Conservation (phyloP, 441 rosid genomes). For the Mallotus japonicus region DNA sequence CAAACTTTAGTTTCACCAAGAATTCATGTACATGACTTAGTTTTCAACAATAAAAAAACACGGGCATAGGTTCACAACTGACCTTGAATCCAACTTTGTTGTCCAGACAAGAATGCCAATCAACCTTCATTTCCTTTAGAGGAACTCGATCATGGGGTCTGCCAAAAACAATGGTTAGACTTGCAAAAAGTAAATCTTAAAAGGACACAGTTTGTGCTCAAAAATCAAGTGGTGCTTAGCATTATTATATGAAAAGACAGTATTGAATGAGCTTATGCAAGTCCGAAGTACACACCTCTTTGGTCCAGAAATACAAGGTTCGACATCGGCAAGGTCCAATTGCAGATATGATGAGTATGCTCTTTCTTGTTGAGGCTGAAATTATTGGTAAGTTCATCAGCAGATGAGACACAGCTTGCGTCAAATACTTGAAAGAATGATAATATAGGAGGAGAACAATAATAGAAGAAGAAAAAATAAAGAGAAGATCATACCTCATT, state of each 20-base stretch:
- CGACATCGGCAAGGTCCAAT: slow-evolving; percentile 72
- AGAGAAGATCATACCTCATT: slow-evolving; percentile 53
- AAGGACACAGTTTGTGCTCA: not conserved
- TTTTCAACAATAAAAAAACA: not conserved
- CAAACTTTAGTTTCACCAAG: not conserved
- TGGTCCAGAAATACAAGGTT: slow-evolving; percentile 97
- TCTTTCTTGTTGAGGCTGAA: slow-evolving; percentile 92
- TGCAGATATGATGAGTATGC: slow-evolving; percentile 88
- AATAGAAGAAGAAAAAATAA: not conserved
- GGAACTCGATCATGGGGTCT: slow-evolving; percentile 99
- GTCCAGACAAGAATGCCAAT: slow-evolving; percentile 94
- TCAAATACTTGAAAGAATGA: not conserved
- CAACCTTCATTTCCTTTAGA: slow-evolving; percentile 83
- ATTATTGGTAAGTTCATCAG: slow-evolving; percentile 5
- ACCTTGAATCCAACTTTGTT: slow-evolving; percentile 95
- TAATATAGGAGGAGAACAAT: not conserved
- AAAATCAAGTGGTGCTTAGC: not conserved
- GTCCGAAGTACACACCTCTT: slow-evolving; percentile 59
- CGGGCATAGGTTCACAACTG: slow-evolving; percentile 24
- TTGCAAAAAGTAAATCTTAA: not conserved
- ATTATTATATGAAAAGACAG: not conserved
- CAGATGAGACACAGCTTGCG: not conserved
- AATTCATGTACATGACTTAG: not conserved
- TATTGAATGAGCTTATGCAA: not conserved
- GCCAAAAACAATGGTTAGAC: slow-evolving; percentile 23